Percentiles rank a stretch among this genome's conserved stretches.
Conservation (phyloP, 2,329 filamentous ascomycete genomes). For the Bisporella sp. region DNA sequence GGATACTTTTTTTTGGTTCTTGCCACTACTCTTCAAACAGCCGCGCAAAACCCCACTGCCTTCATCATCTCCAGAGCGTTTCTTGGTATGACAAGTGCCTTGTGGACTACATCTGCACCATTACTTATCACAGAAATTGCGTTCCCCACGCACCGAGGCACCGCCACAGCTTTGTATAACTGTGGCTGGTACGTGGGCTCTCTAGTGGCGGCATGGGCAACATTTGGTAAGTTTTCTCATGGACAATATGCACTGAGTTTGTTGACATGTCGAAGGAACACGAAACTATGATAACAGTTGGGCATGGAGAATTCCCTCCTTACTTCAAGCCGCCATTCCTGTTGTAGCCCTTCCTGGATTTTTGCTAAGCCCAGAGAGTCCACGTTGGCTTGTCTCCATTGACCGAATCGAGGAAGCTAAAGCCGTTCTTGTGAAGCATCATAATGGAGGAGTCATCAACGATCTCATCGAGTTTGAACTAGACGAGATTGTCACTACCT, state of each 20-base stretch:
- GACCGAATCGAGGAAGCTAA: slow-evolving; percentile 45
- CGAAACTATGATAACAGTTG: neutral
- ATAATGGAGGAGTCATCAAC: slow-evolving; percentile 39
- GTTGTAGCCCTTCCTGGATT: neutral
- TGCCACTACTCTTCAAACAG: slow-evolving; percentile 34
- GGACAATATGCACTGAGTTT: too few relatives aligned
- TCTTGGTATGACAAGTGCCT: slow-evolving; percentile 25
- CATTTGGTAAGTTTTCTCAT: slow-evolving; percentile 24
- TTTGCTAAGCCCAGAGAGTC: slow-evolving; percentile 15
- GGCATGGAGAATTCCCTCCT: neutral
- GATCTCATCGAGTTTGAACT: slow-evolving; percentile 41
- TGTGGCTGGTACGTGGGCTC: slow-evolving; percentile 15
- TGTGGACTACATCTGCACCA: slow-evolving; percentile 4
- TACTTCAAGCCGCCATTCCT: neutral
- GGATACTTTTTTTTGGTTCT: slow-evolving; percentile 31
- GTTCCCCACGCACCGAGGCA: slow-evolving; percentile 13
- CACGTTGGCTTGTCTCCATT: slow-evolving; percentile 40
- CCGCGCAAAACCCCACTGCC: slow-evolving; percentile 23
- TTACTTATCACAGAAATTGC: slow-evolving; percentile 11
- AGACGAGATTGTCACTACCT: slow-evolving; percentile 40
- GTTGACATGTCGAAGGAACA: neutral
- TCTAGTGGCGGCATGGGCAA: slow-evolving; percentile 32
- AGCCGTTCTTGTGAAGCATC: slow-evolving; percentile 43
- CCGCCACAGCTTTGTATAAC: slow-evolving; percentile 15
- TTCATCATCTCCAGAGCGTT: slow-evolving; percentile 25